These are phyloP conservation scores for Ophiostoma montium DNA, from an alignment of 2,329 filamentous ascomycete species.

Conservation along the genomic window DNA sequence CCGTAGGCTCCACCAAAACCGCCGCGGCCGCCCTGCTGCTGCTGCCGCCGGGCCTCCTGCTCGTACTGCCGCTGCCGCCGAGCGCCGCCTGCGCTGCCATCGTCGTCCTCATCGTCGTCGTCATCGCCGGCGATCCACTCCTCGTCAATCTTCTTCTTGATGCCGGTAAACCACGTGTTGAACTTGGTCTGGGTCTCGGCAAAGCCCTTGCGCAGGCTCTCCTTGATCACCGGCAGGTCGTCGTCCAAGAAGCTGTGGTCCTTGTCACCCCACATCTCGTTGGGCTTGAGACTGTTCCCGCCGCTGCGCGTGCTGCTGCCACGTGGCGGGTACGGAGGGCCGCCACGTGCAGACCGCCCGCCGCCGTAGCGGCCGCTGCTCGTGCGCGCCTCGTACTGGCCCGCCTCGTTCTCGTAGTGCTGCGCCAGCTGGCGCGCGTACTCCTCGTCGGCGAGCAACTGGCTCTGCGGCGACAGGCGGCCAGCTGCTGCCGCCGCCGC, in stretches of 20 bases:
- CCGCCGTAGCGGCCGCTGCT: slow-evolving; percentile 16
- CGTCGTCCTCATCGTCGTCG: slow-evolving; percentile 25
- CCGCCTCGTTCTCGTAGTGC: slow-evolving; percentile 56
- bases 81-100: neutral
- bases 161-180: slow-evolving; percentile 78
- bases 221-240: slow-evolving; percentile 81
- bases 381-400: slow-evolving; percentile 43
- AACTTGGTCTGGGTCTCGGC: slow-evolving; percentile 85
- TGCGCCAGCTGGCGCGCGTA: slow-evolving; percentile 85
- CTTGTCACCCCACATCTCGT: slow-evolving; percentile 48
- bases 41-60: neutral
- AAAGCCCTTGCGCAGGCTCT: slow-evolving; percentile 91
- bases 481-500: slow-evolving; percentile 52
- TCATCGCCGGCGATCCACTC: slow-evolving; percentile 62
- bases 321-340: slow-evolving; percentile 17
- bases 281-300: slow-evolving; percentile 33
- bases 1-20: slow-evolving; percentile 30
- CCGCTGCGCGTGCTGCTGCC: slow-evolving; percentile 24
- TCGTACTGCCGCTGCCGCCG: neutral
- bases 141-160: slow-evolving; percentile 90
- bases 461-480: slow-evolving; percentile 53
- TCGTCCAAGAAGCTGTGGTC: slow-evolving; percentile 93
- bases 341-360: slow-evolving; percentile 10
- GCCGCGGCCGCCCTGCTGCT: slow-evolving; percentile 9
- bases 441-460: slow-evolving; percentile 79